These are phyloP conservation scores for Aureobasidium sp. DNA, from an alignment of 2,329 filamentous ascomycete genomes.

Conservation along the genomic window DNA sequence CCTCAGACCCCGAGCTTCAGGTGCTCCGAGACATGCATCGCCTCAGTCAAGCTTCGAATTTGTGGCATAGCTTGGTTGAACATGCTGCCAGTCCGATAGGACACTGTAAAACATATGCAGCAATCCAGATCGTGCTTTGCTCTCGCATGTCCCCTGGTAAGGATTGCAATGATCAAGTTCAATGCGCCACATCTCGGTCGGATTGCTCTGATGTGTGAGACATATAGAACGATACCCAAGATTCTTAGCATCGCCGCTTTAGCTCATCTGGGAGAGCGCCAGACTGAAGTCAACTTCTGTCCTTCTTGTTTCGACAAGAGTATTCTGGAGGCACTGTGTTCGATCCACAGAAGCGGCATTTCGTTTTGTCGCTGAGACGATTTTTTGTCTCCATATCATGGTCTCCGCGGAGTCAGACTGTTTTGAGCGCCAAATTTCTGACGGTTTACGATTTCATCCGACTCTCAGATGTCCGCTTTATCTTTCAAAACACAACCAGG, in stretches of 20 bases:
- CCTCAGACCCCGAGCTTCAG: background rate
- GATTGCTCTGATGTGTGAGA: too few species aligned
- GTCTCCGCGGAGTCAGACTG: background rate
- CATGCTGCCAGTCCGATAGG: background rate
- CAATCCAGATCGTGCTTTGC: background rate
- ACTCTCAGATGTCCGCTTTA: background rate
- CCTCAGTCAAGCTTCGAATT: background rate
- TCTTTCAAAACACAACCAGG: background rate
- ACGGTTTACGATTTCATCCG: background rate
- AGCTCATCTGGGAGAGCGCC: conserved; percentile 14
- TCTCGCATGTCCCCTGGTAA: background rate
- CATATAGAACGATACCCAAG: background rate
- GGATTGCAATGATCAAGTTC: too few species aligned
- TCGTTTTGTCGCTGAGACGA: background rate
- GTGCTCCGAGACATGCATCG: background rate
- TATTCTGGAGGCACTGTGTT: conserved; percentile 13
- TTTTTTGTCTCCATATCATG: background rate
- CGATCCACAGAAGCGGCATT: conserved; percentile 13
- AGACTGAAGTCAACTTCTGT: conserved; percentile 13
- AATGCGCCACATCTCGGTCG: too few species aligned
- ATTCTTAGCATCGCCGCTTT: background rate
- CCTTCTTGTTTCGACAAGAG: background rate
- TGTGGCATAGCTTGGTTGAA: background rate
- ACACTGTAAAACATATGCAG: background rate
- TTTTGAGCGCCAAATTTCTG: background rate